Percentiles rank a stretch among this genome's conserved stretches.
Evolutionary conservation across 1,139 yeast species (phyloP).

Genomic region (Nakaseomyces sp.): DNA sequence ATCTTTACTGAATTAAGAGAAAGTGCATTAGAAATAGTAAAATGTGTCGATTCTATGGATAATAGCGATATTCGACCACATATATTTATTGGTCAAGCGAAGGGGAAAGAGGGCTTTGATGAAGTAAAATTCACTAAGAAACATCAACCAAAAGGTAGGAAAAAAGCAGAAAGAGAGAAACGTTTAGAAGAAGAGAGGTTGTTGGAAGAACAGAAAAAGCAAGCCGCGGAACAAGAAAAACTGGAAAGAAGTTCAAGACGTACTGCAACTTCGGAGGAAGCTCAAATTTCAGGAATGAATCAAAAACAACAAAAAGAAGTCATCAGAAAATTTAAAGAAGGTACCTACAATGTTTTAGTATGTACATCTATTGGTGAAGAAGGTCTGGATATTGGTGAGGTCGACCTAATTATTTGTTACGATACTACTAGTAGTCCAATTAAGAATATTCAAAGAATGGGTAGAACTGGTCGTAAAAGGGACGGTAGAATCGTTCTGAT

Average conservation of each 20-base stretch:
- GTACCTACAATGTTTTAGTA: constrained; percentile 67
- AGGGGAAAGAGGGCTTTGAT: constrained; percentile 54
- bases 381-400: constrained; percentile 97
- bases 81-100: constrained; percentile 81
- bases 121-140: constrained; percentile 40
- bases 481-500: constrained; percentile 77
- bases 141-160: constrained; percentile 36
- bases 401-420: constrained; percentile 83
- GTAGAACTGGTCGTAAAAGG: constrained; percentile 93
- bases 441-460: constrained; percentile 91
- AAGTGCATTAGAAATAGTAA: constrained; percentile 79
- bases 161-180: constrained; percentile 32
- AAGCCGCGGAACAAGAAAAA: constrained; percentile 28
- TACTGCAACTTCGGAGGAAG: constrained; percentile 38
- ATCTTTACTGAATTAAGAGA: constrained; percentile 83
- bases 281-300: constrained; percentile 47
- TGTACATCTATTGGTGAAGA: constrained; percentile 99
- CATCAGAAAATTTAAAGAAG: constrained; percentile 62
- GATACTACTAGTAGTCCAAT: constrained; percentile 93
- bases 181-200: constrained; percentile 29
- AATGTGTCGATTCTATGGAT: constrained; percentile 44
- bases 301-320: constrained; percentile 67
- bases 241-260: constrained; percentile 31
- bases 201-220: constrained; percentile 22
- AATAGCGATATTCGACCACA: constrained; percentile 54